Conservation (phyloP, 306 rosid genomes). For the Fragaria iinumae region DNA sequence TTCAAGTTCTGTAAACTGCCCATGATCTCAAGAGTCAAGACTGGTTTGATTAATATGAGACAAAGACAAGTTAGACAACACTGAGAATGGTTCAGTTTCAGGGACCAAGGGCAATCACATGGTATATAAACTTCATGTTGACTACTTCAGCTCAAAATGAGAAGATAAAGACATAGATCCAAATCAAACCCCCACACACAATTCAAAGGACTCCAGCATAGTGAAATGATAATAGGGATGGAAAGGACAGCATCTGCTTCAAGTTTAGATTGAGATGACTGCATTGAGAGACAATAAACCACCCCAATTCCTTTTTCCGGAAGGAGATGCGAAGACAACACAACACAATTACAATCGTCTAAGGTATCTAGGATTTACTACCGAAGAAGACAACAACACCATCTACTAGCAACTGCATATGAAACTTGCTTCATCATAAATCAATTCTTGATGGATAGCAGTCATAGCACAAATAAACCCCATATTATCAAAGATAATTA, state of each 20-base stretch:
- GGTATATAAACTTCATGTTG: slow-evolving; percentile 2
- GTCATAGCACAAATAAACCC: not conserved
- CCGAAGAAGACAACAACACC: not conserved
- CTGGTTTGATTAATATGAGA: not conserved
- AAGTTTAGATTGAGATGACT: not conserved
- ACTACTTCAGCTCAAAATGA: slow-evolving; percentile 23
- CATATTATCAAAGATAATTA: not conserved
- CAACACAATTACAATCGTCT: slow-evolving; percentile 4
- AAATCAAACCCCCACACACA: slow-evolving; percentile 1
- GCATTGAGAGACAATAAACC: not conserved
- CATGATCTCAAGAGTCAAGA: not conserved
- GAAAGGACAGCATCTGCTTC: slow-evolving; percentile 30
- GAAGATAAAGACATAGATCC: slow-evolving; percentile 9
- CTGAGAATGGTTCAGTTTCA: not conserved
- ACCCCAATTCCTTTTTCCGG: not conserved
- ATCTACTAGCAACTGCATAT: not conserved
- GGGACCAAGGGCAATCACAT: not conserved
- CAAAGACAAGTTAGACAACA: not conserved
- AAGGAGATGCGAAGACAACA: slow-evolving; percentile 10
- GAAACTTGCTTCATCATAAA: not conserved
- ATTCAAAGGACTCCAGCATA: slow-evolving; percentile 1
- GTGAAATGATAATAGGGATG: slow-evolving; percentile 19
- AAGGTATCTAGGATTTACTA: not conserved
- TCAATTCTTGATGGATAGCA: not conserved
- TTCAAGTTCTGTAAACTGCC: not conserved